A percentile compares a stretch with the other conserved stretches of the same genome.
Conservation (phyloP, 768 basidiomycete species). For the Macrolepiota fuliginosa region DNA sequence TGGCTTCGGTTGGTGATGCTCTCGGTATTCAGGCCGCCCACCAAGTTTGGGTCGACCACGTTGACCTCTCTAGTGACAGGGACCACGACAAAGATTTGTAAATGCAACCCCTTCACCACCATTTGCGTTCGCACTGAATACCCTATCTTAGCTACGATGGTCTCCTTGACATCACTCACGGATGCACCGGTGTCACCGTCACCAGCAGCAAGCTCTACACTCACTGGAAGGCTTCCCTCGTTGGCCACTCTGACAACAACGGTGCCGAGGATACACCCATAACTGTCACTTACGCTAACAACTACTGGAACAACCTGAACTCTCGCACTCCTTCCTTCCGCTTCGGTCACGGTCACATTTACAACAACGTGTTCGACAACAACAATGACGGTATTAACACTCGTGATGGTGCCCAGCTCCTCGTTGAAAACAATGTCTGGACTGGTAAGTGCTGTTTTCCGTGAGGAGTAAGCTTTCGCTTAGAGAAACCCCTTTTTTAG, state of each 20-base stretch:
- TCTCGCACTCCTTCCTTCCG: slow-evolving; percentile 46
- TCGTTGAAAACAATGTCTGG: slow-evolving; percentile 48
- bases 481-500: background rate
- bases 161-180: slow-evolving; percentile 44
- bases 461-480: background rate
- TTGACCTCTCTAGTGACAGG: slow-evolving; percentile 41
- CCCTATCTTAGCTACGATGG: slow-evolving; percentile 37
- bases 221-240: slow-evolving; percentile 46
- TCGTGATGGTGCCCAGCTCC: slow-evolving; percentile 41
- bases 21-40: slow-evolving; percentile 37
- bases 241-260: slow-evolving; percentile 39
- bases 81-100: slow-evolving; percentile 43
- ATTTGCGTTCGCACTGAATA: background rate
- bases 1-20: slow-evolving; percentile 43
- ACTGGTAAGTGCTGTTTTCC: slow-evolving; percentile 24
- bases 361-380: slow-evolving; percentile 42
- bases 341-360: slow-evolving; percentile 45
- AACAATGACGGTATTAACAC: slow-evolving; percentile 45
- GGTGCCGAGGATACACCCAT: slow-evolving; percentile 35
- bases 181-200: slow-evolving; percentile 40
- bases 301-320: slow-evolving; percentile 41
- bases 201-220: slow-evolving; percentile 38
- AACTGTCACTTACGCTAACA: slow-evolving; percentile 41
- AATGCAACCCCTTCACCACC: slow-evolving; percentile 6
- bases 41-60: slow-evolving; percentile 46